Evolutionary conservation across 768 basidiomycete genomes (phyloP).

Genomic region (Crucibulum laeve): DNA sequence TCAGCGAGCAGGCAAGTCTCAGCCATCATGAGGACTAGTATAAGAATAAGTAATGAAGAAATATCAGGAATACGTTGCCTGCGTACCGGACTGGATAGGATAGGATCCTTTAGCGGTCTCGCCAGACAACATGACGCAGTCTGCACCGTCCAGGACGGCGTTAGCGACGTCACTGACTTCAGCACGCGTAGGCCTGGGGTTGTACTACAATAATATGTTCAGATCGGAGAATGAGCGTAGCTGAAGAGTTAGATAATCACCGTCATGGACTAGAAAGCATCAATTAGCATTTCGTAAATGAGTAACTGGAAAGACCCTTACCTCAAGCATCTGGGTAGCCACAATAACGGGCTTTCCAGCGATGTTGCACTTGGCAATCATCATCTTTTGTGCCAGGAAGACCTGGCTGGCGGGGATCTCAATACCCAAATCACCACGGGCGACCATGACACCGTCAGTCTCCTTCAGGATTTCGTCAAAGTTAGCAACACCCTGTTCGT

Average conservation of each 20-base stretch:
- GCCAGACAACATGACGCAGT: slow-evolving; percentile 99
- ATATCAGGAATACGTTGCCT: slow-evolving; percentile 1
- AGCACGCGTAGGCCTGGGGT: slow-evolving; percentile 97
- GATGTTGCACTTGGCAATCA: slow-evolving; percentile 99
- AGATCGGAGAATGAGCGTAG: background rate
- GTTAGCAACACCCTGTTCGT: slow-evolving; percentile 98
- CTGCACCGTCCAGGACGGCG: slow-evolving; percentile 96
- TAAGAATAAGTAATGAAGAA: slow-evolving; percentile 1
- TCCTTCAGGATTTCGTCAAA: slow-evolving; percentile 97
- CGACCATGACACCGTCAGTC: slow-evolving; percentile 99
- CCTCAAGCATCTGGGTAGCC: slow-evolving; percentile 99
- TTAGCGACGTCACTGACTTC: slow-evolving; percentile 99
- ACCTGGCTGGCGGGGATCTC: slow-evolving; percentile 99
- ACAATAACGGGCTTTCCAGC: slow-evolving; percentile 98
- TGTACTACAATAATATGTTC: slow-evolving; percentile 57
- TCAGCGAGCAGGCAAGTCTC: slow-evolving; percentile 98
- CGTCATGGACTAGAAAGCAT: slow-evolving; percentile 76
- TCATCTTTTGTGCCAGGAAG: slow-evolving; percentile 99
- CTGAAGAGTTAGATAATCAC: slow-evolving; percentile 34
- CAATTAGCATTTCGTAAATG: slow-evolving; percentile 8
- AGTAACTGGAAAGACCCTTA: slow-evolving; percentile 21
- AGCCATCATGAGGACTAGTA: slow-evolving; percentile 95
- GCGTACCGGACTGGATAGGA: slow-evolving; percentile 87
- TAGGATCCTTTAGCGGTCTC: slow-evolving; percentile 98
- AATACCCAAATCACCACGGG: slow-evolving; percentile 98